Conservation (phyloP, 495 filamentous ascomycete genomes). For the Aspergillus nidulans region DNA sequence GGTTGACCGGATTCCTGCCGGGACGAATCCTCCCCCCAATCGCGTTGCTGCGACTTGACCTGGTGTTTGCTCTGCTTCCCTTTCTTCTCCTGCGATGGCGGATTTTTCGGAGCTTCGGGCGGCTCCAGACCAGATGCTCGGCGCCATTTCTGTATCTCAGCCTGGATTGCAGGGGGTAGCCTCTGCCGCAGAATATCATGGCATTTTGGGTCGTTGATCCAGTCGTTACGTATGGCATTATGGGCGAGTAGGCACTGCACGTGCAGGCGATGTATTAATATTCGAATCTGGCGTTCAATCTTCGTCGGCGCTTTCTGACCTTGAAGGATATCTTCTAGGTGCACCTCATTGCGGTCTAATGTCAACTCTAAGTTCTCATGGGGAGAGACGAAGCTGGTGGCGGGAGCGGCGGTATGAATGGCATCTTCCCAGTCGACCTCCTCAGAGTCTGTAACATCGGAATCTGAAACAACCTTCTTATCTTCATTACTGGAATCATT, state of each 20-base stretch:
- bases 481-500: slow-evolving; percentile 8
- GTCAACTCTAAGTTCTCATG: slow-evolving; percentile 70
- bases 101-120: slow-evolving; percentile 29
- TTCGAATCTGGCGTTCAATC: slow-evolving; percentile 71
- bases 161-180: slow-evolving; percentile 58
- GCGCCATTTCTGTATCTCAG: slow-evolving; percentile 73
- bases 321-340: slow-evolving; percentile 53
- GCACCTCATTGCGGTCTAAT: slow-evolving; percentile 56
- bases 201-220: slow-evolving; percentile 74
- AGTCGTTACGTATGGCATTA: slow-evolving; percentile 80
- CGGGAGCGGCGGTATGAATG: slow-evolving; percentile 38
- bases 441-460: slow-evolving; percentile 53
- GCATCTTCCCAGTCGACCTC: slow-evolving; percentile 91
- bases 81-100: slow-evolving; percentile 38
- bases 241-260: slow-evolving; percentile 86
- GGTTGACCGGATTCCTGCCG: slow-evolving; percentile 63
- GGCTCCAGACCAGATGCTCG: slow-evolving; percentile 57
- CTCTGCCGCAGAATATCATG: slow-evolving; percentile 73
- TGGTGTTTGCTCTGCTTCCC: slow-evolving; percentile 34
- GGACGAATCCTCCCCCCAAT: slow-evolving; percentile 70
- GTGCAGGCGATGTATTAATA: slow-evolving; percentile 79
- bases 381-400: slow-evolving; percentile 26
- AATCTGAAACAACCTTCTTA: slow-evolving; percentile 21
- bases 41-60: slow-evolving; percentile 43
- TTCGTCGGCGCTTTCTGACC: slow-evolving; percentile 84